Evolutionary conservation across 441 rosid species (phyloP), one percentile per base, ranked within the genome.

Genomic region (Populus trichocarpa): DNA sequence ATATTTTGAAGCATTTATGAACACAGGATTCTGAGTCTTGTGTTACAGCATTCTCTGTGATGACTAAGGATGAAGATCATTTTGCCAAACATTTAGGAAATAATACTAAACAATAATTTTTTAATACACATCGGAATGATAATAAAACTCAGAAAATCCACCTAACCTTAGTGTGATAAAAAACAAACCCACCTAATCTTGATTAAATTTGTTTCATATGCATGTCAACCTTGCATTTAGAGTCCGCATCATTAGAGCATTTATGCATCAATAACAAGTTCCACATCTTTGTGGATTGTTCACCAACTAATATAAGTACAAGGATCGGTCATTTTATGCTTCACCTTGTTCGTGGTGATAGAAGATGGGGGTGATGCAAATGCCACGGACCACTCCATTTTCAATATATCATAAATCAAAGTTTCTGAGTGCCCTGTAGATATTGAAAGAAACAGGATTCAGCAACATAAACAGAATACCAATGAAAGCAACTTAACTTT

Each of bases 361-460:
- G 98, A 94, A 82, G 96, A 92, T 59, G 92, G 89, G 66, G 91
- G 83, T 63, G 98, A 85, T 74, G 92, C 83, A 85, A 86, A 75
- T 75, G 91, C 92, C 73, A 96, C 82, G 69, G 98, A 93, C 98
- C 99, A 96, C 84, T 96, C 97, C n/a, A 74, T 77, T 84, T 88
- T 93, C 71, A 94, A 57, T 74, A 93, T 82, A 82, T 96, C 99
- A 69, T 85, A 94, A 75, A 96, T 81, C 81, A 94, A 82, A 64
- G 99, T 96, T 81, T 96, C 99, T 5, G 91, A 77, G 69, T 94
- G 97, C 82, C 98, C 99, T 96, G 90, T 57, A 78, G 72, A 77
- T 64, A 77, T 30, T 33, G 30, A 40, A 66, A 63, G n/a, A 32
- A 69, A 32, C 22, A 69, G n/a, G n/a, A 32, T 20, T 18, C 70